Evolutionary conservation across 768 basidiomycete species (phyloP), one percentile per base, ranked within the genome.

Genomic region (Pisolithus orientalis): DNA sequence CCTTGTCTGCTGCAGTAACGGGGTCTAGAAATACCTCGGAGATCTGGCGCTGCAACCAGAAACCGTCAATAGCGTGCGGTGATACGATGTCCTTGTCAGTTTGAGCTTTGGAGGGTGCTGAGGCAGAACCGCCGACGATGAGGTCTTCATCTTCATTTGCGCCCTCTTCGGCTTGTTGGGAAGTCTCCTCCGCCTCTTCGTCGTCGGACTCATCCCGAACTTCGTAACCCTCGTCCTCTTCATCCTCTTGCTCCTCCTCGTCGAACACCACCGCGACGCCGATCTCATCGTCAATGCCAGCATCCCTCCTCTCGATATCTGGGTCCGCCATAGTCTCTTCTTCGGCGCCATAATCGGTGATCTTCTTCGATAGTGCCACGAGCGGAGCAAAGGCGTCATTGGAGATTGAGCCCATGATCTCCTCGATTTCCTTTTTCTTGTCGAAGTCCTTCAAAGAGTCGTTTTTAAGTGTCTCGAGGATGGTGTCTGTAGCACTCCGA

Each of bases 211-310:
- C 90, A 0, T 93, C 89, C 9, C 80, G 77, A 49, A 97, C 80
- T 65, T 96, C 94, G 58, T 77, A 97, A 1, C 85, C 88, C 57
- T 90, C 90, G 0, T 90, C 91, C 17, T 94, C 91, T 2, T 94
- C 93, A 4, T 90, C 92, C 24, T 96, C 94, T 61, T 92, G 85
- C 57, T 96, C 95, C 53, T 98, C 96, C 63, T 97, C 95, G 58
- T 97, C 94, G 53, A 98, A 97, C 5, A 97, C 87, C 7, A 99
- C 94, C 0, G 95, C 95, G 1, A 99, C 95, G n/a, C 95, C 94
- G 42, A 90, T 84, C 60, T 95, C 94, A 53, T 94, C 94, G 57
- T 97, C 95, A 60, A 97, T 93, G 68, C 88, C 92, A 2, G 83
- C 90, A 52, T 90, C 90, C 67, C 87, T 85, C 44, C 79, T 75